Percentiles rank a stretch among this genome's conserved stretches.
Conservation (phyloP, 805 yeast species). For the Metschnikowia matae region DNA sequence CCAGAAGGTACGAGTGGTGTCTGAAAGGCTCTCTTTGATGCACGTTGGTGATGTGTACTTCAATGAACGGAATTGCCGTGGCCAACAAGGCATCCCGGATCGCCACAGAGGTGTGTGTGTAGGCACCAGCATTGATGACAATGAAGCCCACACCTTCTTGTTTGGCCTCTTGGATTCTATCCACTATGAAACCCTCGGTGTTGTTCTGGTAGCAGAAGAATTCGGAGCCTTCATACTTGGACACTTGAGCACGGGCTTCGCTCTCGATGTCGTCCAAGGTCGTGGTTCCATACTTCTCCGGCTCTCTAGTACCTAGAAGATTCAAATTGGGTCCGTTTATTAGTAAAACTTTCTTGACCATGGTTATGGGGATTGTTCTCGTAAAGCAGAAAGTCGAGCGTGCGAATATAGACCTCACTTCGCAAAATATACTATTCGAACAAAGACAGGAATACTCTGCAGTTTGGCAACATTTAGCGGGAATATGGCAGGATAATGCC, state of each 20-base stretch:
- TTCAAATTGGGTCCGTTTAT: constrained; percentile 50
- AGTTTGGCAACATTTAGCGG: neutral
- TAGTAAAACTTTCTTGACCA: constrained; percentile 42
- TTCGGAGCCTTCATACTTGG: constrained; percentile 29
- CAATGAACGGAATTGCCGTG: constrained; percentile 47
- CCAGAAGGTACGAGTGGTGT: constrained; percentile 46
- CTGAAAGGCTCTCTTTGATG: constrained; percentile 50
- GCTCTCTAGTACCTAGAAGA: constrained; percentile 41
- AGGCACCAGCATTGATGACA: constrained; percentile 50
- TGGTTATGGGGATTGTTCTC: constrained; percentile 9
- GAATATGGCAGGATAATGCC: too few species aligned
- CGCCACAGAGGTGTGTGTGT: constrained; percentile 49
- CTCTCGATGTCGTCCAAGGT: constrained; percentile 41
- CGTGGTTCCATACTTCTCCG: constrained; percentile 48
- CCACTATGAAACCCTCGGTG: constrained; percentile 45
- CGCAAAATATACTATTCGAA: neutral
- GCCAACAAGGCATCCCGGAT: constrained; percentile 48
- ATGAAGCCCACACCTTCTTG: constrained; percentile 41
- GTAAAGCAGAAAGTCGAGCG: neutral
- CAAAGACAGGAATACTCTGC: neutral
- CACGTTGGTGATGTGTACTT: constrained; percentile 48
- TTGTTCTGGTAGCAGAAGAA: constrained; percentile 39
- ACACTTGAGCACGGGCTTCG: constrained; percentile 32
- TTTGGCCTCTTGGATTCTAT: constrained; percentile 46
- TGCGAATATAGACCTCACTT: neutral